Conservation (phyloP, 306 rosid species). For the Boehmeria nivea region DNA sequence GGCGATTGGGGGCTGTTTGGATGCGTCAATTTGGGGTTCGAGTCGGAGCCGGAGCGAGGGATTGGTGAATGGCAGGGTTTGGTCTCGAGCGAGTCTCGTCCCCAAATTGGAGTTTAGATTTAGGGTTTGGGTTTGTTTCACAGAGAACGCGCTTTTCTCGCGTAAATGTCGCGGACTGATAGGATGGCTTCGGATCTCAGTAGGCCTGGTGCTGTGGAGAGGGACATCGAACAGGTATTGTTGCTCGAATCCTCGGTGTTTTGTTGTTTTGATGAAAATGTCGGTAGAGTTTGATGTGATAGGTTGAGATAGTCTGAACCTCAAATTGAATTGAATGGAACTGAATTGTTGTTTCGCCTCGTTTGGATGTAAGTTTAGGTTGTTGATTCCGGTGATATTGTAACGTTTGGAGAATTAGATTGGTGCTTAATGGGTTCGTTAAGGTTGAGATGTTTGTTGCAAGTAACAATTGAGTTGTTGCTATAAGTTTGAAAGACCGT, state of each 20-base stretch:
- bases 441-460: conserved; percentile 8
- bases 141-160: conserved; percentile 12
- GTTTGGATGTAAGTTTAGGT: not conserved
- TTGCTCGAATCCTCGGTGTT: conserved; percentile 1
- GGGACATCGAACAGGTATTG: conserved; percentile 92
- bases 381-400: conserved; percentile 1
- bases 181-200: conserved; percentile 91
- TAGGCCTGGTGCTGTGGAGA: conserved; percentile 78
- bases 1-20: conserved; percentile 37
- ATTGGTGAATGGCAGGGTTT: conserved; percentile 65
- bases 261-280: conserved; percentile 12
- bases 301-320: not conserved
- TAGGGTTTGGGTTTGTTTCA: conserved; percentile 35
- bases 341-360: not conserved
- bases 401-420: no score
- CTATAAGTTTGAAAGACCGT: conserved; percentile 1
- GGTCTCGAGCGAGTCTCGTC: conserved; percentile 54
- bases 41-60: conserved; percentile 35
- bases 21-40: conserved; percentile 29
- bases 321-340: not conserved
- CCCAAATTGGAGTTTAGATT: conserved; percentile 42
- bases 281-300: conserved; percentile 11
- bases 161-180: conserved; percentile 53
- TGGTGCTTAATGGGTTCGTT: no score
- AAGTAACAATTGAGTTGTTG: conserved; percentile 1